These are phyloP conservation scores for Kazachstania sp. DNA, from an alignment of 1,139 yeast genomes.

Conservation along the genomic window DNA sequence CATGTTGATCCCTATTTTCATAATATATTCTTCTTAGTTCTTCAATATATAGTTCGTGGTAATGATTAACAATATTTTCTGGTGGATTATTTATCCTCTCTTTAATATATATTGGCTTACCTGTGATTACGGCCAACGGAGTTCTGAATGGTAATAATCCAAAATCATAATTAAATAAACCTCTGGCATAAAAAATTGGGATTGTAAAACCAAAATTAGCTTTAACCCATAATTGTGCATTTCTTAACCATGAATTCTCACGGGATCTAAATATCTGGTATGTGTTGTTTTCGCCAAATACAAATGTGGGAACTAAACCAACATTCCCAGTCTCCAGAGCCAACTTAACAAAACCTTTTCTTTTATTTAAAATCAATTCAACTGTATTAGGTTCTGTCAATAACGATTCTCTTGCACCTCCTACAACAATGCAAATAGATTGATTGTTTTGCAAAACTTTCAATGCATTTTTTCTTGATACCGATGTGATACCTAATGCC, in stretches of 20 bases:
- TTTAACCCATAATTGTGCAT: slow-evolving; percentile 66
- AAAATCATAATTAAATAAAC: slow-evolving; percentile 84
- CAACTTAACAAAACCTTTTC: slow-evolving; percentile 82
- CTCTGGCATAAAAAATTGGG: slow-evolving; percentile 89
- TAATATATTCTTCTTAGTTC: slow-evolving; percentile 60
- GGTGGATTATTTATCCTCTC: slow-evolving; percentile 44
- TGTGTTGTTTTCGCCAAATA: slow-evolving; percentile 85
- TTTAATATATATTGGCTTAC: slow-evolving; percentile 62
- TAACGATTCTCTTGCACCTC: slow-evolving; percentile 90
- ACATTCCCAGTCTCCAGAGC: slow-evolving; percentile 78
- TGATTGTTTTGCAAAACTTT: slow-evolving; percentile 58
- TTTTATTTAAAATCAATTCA: slow-evolving; percentile 61
- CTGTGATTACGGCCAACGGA: slow-evolving; percentile 73
- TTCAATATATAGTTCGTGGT: slow-evolving; percentile 61
- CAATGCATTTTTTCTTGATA: slow-evolving; percentile 64
- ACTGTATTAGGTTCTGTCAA: slow-evolving; percentile 53
- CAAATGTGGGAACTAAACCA: slow-evolving; percentile 76
- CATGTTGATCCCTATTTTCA: slow-evolving; percentile 55
- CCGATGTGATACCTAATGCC: slow-evolving; percentile 78
- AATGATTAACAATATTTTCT: slow-evolving; percentile 50
- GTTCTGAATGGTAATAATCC: slow-evolving; percentile 83
- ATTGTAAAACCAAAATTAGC: slow-evolving; percentile 68
- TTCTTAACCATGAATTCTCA: slow-evolving; percentile 44
- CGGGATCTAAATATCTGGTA: slow-evolving; percentile 56
- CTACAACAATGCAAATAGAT: slow-evolving; percentile 83